Conservation (phyloP, 2,329 filamentous ascomycete genomes). For the Chalara sp. region DNA sequence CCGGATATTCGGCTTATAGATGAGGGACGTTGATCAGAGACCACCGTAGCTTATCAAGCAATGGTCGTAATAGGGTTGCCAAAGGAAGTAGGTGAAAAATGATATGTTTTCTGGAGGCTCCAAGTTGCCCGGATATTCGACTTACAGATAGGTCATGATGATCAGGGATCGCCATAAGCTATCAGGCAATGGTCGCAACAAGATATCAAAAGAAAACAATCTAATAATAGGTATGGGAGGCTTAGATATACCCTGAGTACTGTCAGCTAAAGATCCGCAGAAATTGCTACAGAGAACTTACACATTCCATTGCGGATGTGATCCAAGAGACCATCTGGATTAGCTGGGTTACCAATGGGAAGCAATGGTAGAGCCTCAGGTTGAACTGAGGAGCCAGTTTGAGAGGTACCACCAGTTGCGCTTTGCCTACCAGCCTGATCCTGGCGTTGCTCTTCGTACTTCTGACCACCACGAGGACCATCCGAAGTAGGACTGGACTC, state of each 20-base stretch:
- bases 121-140: background rate
- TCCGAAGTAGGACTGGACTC: constrained; percentile 44
- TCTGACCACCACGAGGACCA: constrained; percentile 37
- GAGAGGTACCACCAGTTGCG: constrained; percentile 11
- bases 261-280: background rate
- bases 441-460: constrained; percentile 28
- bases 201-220: background rate
- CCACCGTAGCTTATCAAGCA: background rate
- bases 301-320: constrained; percentile 24
- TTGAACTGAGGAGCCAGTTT: constrained; percentile 11
- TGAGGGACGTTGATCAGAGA: background rate
- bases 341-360: constrained; percentile 18
- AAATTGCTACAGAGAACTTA: background rate
- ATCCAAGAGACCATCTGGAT: background rate
- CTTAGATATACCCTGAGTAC: constrained; percentile 24
- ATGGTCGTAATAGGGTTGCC: background rate
- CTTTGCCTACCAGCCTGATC: constrained; percentile 9
- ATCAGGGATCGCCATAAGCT: background rate
- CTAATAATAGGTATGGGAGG: no score
- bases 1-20: background rate
- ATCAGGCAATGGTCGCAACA: background rate
- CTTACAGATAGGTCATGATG: background rate
- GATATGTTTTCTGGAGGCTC: no score
- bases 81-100: no score
- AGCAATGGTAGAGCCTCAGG: constrained; percentile 19